These are phyloP conservation scores for Paecilomyces niveus DNA, from an alignment of 2,329 filamentous ascomycete species.

Conservation along the genomic window DNA sequence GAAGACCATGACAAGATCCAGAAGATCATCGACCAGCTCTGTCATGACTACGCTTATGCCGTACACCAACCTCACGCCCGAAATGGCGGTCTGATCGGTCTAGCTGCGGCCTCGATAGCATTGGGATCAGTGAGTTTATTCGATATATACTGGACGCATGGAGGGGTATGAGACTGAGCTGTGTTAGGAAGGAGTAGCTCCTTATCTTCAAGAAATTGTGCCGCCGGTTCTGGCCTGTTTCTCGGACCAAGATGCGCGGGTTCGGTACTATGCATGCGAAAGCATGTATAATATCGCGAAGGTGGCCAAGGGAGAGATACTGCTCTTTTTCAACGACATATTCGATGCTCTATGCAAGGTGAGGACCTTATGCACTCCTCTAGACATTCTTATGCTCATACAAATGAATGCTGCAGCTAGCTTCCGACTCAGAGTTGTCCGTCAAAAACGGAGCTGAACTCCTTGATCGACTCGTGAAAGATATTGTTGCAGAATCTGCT, in stretches of 20 bases:
- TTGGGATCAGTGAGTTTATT: conserved; percentile 70
- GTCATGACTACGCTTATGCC: conserved; percentile 95
- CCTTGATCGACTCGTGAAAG: conserved; percentile 87
- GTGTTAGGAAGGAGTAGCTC: conserved; percentile 68
- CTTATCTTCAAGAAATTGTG: conserved; percentile 87
- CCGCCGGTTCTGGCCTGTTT: conserved; percentile 96
- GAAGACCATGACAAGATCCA: conserved; percentile 75
- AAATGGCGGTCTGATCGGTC: conserved; percentile 90
- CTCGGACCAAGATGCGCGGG: conserved; percentile 92
- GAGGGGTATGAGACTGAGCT: conserved; percentile 4
- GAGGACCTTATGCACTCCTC: conserved; percentile 14
- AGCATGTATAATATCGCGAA: conserved; percentile 99
- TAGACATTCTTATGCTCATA: conserved; percentile 3
- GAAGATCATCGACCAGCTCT: conserved; percentile 89
- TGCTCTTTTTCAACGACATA: conserved; percentile 96
- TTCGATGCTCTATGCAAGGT: conserved; percentile 97
- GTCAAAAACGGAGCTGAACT: conserved; percentile 98
- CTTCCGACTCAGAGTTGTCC: conserved; percentile 89
- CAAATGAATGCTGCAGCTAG: conserved; percentile 55
- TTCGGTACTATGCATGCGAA: conserved; percentile 97
- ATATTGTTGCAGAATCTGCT: conserved; percentile 91
- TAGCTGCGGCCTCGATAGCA: conserved; percentile 93
- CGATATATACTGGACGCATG: not conserved
- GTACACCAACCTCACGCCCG: conserved; percentile 94
- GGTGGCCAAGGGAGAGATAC: conserved; percentile 93